phyloP scores from a whole-genome alignment of 2,329 filamentous ascomycete species.

The Xylariaceae sp. region DNA sequence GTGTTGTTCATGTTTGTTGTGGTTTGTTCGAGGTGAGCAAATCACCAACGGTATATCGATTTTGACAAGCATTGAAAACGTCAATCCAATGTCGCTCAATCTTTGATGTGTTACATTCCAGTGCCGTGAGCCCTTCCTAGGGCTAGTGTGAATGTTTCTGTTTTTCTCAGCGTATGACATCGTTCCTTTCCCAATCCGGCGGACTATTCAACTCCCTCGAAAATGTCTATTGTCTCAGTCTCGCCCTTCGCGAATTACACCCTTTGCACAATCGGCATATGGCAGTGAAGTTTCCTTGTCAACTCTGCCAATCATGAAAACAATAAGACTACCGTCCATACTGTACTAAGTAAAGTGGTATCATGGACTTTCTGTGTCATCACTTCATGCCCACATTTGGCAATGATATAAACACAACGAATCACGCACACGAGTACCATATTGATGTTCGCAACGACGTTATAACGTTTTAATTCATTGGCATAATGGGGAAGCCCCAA shows the following conservation, averaged over 20 bases:
- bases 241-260: background rate
- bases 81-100: conserved; percentile 10
- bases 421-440: no score
- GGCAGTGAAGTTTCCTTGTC: no score
- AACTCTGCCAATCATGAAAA: no score
- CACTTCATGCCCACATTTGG: no score
- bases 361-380: no score
- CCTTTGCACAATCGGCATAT: background rate
- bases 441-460: no score
- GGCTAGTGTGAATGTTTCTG: conserved; percentile 15
- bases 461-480: no score
- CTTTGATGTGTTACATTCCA: conserved; percentile 24
- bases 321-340: no score
- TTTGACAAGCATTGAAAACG: conserved; percentile 13
- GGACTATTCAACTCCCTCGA: conserved; percentile 1
- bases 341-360: no score
- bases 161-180: conserved; percentile 13
- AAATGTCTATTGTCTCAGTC: conserved; percentile 7
- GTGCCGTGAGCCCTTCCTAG: background rate
- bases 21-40: background rate
- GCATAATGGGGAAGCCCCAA: no score
- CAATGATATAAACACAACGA: no score
- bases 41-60: conserved; percentile 3
- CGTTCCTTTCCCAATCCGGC: conserved; percentile 14
- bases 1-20: background rate